A percentile compares a stretch with the other conserved stretches of the same genome.
Conservation (phyloP, 2,329 filamentous ascomycete genomes). For the Madurella mycetomatis region DNA sequence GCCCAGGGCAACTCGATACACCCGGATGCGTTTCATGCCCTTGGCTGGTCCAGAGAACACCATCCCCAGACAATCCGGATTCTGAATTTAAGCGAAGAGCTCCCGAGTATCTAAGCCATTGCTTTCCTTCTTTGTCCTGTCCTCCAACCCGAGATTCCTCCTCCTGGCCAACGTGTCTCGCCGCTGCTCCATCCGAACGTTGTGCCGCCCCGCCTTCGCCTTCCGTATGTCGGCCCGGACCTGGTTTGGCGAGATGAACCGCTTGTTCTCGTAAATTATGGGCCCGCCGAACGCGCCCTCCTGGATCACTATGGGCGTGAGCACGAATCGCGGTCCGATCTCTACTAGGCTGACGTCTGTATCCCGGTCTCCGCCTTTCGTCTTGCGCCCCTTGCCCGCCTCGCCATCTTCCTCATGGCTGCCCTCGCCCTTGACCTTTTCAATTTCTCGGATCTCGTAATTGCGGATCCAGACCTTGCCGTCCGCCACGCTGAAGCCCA, state of each 20-base stretch:
- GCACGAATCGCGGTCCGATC: constrained; percentile 87
- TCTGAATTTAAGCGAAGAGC: constrained; percentile 26
- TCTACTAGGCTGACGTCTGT: constrained; percentile 82
- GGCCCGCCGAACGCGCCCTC: constrained; percentile 94
- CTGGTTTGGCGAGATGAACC: constrained; percentile 95
- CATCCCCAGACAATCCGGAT: constrained; percentile 7
- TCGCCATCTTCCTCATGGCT: constrained; percentile 37
- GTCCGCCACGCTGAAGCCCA: constrained; percentile 85
- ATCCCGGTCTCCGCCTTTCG: constrained; percentile 45
- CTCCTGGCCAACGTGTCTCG: constrained; percentile 70
- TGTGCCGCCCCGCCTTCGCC: constrained; percentile 73
- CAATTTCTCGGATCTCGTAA: constrained; percentile 87
- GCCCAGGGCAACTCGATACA: too few species aligned
- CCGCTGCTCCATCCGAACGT: constrained; percentile 67
- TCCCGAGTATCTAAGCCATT: constrained; percentile 65
- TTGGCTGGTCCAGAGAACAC: constrained; percentile 3
- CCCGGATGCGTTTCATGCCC: too few species aligned
- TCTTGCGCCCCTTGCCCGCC: constrained; percentile 37
- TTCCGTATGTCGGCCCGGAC: constrained; percentile 75
- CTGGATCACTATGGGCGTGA: constrained; percentile 91
- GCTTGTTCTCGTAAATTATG: constrained; percentile 96
- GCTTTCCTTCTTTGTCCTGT: constrained; percentile 56
- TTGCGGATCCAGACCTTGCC: constrained; percentile 95
- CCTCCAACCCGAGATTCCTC: constrained; percentile 69
- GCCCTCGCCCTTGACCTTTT: constrained; percentile 48